Percentiles rank a stretch among this genome's conserved stretches.
phyloP scores from a whole-genome alignment of 257 asterid genomes.

The Perilla frutescens region DNA sequence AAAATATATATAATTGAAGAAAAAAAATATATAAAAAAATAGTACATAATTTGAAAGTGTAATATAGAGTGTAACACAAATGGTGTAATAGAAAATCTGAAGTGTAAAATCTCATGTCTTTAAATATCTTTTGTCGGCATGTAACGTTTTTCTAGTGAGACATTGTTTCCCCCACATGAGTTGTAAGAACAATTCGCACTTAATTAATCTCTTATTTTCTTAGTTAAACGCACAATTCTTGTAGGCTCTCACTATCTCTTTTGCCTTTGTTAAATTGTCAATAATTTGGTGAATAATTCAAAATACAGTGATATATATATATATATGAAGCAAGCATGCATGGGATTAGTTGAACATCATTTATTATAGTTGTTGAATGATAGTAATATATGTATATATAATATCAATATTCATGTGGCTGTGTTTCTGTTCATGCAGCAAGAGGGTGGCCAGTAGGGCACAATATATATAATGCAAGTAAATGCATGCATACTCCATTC shows the following conservation, averaged over 20 bases:
- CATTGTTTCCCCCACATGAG: conserved; percentile 31
- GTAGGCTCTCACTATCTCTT: not conserved
- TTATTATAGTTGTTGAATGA: not conserved
- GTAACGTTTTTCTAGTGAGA: conserved; percentile 19
- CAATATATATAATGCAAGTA: conserved; percentile 1
- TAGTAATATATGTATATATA: not conserved
- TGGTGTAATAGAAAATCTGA: no score
- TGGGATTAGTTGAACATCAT: not conserved
- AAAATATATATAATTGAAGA: no score
- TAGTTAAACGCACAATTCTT: not conserved
- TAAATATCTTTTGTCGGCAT: no score
- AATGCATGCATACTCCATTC: not conserved
- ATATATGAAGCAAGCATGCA: no score
- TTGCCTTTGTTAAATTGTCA: not conserved
- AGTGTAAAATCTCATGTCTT: no score
- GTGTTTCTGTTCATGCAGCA: conserved; percentile 1
- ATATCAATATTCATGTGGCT: not conserved
- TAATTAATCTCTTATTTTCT: not conserved
- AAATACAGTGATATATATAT: not conserved
- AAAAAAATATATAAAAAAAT: no score
- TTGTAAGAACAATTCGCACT: conserved; percentile 1
- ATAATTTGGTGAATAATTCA: not conserved
- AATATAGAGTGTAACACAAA: no score
- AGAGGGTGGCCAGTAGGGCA: conserved; percentile 8
- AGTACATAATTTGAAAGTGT: no score